A percentile compares a stretch with the other conserved stretches of the same genome.
These are phyloP conservation scores for Salix viminalis DNA, from an alignment of 345 rosid genomes.

Conservation along the genomic window DNA sequence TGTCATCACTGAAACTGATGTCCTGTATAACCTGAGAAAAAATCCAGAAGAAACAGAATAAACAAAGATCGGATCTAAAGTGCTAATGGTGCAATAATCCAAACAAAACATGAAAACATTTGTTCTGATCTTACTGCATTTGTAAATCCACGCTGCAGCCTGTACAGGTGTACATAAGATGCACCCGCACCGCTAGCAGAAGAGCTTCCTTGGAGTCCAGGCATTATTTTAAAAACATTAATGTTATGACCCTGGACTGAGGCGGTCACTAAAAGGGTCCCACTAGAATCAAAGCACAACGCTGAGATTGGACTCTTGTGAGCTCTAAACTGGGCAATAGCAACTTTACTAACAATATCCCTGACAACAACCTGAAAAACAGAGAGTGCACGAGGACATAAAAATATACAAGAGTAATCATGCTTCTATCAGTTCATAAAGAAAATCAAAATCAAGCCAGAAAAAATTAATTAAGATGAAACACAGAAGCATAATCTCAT, in stretches of 20 bases:
- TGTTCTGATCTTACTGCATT: constrained; percentile 63
- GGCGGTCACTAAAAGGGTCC: constrained; percentile 85
- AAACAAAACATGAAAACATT: background rate
- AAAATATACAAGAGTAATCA: background rate
- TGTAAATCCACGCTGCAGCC: constrained; percentile 91
- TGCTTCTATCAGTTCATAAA: background rate
- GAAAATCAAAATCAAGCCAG: background rate
- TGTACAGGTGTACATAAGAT: constrained; percentile 69
- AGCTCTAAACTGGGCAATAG: constrained; percentile 81
- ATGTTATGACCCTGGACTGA: constrained; percentile 90
- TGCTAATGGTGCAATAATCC: background rate
- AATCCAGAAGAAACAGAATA: constrained; percentile 6
- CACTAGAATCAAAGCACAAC: constrained; percentile 86
- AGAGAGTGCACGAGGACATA: background rate
- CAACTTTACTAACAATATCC: constrained; percentile 62
- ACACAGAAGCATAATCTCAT: background rate
- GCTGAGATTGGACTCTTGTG: constrained; percentile 91
- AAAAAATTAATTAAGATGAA: background rate
- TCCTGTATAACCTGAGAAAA: constrained; percentile 81
- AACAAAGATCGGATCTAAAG: background rate
- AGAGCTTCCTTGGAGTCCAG: constrained; percentile 41
- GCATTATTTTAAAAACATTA: constrained; percentile 79
- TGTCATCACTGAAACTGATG: constrained; percentile 80
- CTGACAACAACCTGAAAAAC: constrained; percentile 68
- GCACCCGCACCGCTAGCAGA: constrained; percentile 32